A percentile compares a stretch with the other conserved stretches of the same genome.
Evolutionary conservation across 805 yeast species (phyloP).

Genomic region (Lipomyces anomalus): DNA sequence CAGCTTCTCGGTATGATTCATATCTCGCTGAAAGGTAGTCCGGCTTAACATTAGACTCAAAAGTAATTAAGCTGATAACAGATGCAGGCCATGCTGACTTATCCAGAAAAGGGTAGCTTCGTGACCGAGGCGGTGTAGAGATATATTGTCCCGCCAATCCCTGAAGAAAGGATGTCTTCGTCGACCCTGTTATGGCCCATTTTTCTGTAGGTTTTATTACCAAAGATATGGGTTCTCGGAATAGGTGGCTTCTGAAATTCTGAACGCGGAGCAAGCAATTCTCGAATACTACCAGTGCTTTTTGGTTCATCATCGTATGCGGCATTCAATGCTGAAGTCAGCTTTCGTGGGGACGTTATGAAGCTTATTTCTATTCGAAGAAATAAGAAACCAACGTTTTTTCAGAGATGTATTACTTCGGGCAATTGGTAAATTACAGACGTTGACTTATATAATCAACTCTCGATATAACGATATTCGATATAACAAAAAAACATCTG

Average conservation of each 20-base stretch:
- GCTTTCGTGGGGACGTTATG: too few relatives aligned
- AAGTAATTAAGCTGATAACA: constrained; percentile 42
- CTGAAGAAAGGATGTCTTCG: constrained; percentile 50
- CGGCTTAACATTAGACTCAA: constrained; percentile 39
- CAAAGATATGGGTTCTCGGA: constrained; percentile 40
- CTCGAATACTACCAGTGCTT: constrained; percentile 18
- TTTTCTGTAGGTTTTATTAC: constrained; percentile 37
- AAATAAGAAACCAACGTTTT: too few relatives aligned
- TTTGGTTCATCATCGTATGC: constrained; percentile 9
- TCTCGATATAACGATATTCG: too few relatives aligned
- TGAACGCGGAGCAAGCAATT: constrained; percentile 14
- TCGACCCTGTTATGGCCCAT: constrained; percentile 54
- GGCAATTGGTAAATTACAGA: too few relatives aligned
- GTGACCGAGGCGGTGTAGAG: constrained; percentile 47
- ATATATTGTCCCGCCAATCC: constrained; percentile 52
- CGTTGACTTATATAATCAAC: too few relatives aligned
- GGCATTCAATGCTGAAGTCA: too few relatives aligned
- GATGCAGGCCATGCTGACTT: constrained; percentile 43
- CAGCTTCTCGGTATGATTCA: constrained; percentile 78
- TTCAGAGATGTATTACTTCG: too few relatives aligned
- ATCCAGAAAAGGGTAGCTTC: constrained; percentile 51
- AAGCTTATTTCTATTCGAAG: too few relatives aligned
- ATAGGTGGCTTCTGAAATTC: constrained; percentile 28
- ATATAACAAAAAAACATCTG: too few relatives aligned
- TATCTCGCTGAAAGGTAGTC: constrained; percentile 86